Evolutionary conservation across 257 asterid genomes (phyloP), one percentile per base, ranked within the genome.

Genomic region (Asclepias syriaca): DNA sequence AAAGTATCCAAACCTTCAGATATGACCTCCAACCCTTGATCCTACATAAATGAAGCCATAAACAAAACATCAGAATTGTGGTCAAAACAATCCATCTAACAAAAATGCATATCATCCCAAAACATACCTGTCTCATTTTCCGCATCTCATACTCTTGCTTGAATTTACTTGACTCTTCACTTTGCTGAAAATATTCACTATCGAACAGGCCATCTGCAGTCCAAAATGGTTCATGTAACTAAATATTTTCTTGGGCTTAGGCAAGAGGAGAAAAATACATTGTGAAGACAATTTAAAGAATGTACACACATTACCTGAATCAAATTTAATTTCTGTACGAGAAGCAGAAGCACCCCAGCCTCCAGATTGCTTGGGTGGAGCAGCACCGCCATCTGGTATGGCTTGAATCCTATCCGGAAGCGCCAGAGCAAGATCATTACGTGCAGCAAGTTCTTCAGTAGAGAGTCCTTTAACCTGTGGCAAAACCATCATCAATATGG

Each of bases 131-230:
- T 72, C 80, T 95, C 79, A 95, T 81, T 88, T 85, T 95, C 46
- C 99, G 88, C 99, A 95, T 95, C 75, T 95, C 99, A 78, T 95
- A 92, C 87, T 92, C 99, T 85, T 89, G 93, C 85, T 83, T 88
- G 84, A 90, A 95, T 70, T 90, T 81, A 83, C 93, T 92, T 5
- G 99, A 91, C 85, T 89, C 92, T 81, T 92, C 98, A 75, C 97
- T 88, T 77, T 86, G 96, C 86, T 95, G 93, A 74, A 90, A 95
- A 84, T 90, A 95, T 74, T 95, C 99, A 80, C 77, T 77, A 73
- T 92, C 96, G 72, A 92, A 92, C 78, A 77, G 86, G 58, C 98
- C 99, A 83, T 92, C 99, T 95, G 85, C 60, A 82, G 71, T 68
- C 49, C 71, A 78, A 77, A 70, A 78, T 67, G 67, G 77, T 69